Base-by-base conservation (phyloP, 108 stramenopile species). In the Nitzschia inconspicua region DNA sequence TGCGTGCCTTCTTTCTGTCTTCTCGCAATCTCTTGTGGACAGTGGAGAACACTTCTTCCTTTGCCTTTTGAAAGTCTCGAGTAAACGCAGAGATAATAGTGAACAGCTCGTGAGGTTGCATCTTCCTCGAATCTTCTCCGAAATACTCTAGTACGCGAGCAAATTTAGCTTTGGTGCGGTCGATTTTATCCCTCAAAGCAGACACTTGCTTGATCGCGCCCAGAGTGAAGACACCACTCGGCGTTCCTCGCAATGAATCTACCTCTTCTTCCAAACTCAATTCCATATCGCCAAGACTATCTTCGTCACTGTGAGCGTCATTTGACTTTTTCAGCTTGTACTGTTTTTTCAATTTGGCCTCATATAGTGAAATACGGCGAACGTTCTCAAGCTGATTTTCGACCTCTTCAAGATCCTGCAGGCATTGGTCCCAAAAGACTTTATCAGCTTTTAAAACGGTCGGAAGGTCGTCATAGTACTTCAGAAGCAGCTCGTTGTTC, bases 101-200 rank as follows among this genome's bases (percentile, higher is more conserved):
- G 39, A 96, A 96, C 31, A 96, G 54, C 41, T 96, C 86, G 39
- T 93, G 88, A 7, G 86, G 86, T 22, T 86, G 84, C 75, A 79
- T 78, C 23, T 76, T 75, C 27, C 73, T 66, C 14, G 65, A 56
- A 14, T 77, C 83, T 57, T 89, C 84, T 2, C 95, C 95, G 58
- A 93, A 86, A 51, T 93, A 93, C 40, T 93, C 84, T 1, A 81
- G 50, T 4, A 86, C 70, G 3, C 71, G 57, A 3, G 46, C 16
- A 48, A 87, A 93, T 57, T 88, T 88, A 27, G 28, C 55, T 48
- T 71, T 80, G 8, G 91, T 89, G 39, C 50, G 71, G 31, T 93
- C 91, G 19, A 93, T 84, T 47, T 85, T 78, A 30, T 93, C 88
- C 3, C 91, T 84, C 22, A 93, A 72, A 37, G 78, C 61, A n/a